These are phyloP conservation scores for Mycosphaerella arachidis DNA, from an alignment of 2,329 filamentous ascomycete species.

Conservation along the genomic window DNA sequence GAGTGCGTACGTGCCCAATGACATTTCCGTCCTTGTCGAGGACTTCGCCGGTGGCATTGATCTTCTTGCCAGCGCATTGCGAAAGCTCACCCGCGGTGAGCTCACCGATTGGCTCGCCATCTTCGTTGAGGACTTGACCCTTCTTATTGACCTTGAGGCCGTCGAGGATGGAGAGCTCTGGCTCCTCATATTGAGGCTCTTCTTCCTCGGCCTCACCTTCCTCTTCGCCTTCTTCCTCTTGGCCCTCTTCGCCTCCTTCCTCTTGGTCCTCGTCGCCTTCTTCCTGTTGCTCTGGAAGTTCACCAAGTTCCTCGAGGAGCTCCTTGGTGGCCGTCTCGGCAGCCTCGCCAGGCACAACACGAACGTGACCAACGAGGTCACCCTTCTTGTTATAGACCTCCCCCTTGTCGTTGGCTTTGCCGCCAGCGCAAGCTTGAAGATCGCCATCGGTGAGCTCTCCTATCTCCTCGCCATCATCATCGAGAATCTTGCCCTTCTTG, in stretches of 20 bases:
- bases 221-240: constrained; percentile 21
- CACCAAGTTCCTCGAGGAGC: constrained; percentile 45
- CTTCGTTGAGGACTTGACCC: constrained; percentile 50
- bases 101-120: constrained; percentile 51
- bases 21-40: constrained; percentile 61
- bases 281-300: constrained; percentile 37
- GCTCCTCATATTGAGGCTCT: constrained; percentile 28
- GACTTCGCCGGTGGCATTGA: constrained; percentile 61
- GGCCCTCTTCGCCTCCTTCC: constrained; percentile 9
- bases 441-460: constrained; percentile 48
- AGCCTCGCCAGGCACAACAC: constrained; percentile 47
- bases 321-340: constrained; percentile 48
- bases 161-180: constrained; percentile 45
- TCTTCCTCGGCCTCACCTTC: constrained; percentile 22
- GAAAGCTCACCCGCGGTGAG: constrained; percentile 54
- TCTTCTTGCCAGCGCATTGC: constrained; percentile 62
- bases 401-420: constrained; percentile 48
- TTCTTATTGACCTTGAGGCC: constrained; percentile 58
- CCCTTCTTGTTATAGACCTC: constrained; percentile 49
- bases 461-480: constrained; percentile 49
- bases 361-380: constrained; percentile 48
- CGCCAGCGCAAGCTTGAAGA: constrained; percentile 41
- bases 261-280: constrained; percentile 23
- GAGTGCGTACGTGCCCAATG: constrained; percentile 56
- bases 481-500: constrained; percentile 53